These are phyloP conservation scores for Hypoxylon sp. DNA, from an alignment of 2,329 filamentous ascomycete genomes.

Conservation along the genomic window DNA sequence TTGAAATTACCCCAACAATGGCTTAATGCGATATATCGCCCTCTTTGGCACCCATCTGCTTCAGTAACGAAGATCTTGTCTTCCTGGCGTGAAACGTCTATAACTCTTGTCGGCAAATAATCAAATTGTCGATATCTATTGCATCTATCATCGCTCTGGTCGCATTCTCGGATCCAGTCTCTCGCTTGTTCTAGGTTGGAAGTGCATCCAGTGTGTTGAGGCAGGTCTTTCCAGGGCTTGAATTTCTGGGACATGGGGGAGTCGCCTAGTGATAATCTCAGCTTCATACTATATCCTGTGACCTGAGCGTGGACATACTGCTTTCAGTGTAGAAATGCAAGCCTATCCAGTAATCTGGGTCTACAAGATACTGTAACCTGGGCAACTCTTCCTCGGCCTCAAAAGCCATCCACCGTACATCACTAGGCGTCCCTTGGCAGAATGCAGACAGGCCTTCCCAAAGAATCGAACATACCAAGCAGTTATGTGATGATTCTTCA, in stretches of 20 bases:
- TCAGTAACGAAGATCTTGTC: background rate
- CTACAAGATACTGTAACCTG: background rate
- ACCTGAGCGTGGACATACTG: background rate
- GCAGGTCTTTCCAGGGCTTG: background rate
- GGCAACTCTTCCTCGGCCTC: background rate
- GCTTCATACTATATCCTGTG: background rate
- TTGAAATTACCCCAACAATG: slow-evolving; percentile 9
- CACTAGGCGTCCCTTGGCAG: background rate
- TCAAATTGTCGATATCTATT: background rate
- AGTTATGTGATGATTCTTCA: slow-evolving; percentile 3
- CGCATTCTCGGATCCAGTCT: background rate
- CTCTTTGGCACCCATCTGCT: background rate
- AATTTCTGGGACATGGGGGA: background rate
- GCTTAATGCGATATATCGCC: slow-evolving; percentile 2
- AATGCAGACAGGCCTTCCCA: slow-evolving; percentile 11
- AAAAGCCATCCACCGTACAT: background rate
- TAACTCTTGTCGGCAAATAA: slow-evolving; percentile 9
- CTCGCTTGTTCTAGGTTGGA: background rate
- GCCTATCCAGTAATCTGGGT: background rate
- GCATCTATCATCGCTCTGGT: background rate
- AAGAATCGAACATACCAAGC: slow-evolving; percentile 12
- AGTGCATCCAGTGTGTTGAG: background rate
- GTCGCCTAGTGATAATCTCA: background rate
- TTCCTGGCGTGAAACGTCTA: slow-evolving; percentile 9
- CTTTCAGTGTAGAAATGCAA: slow-evolving; percentile 1